Conservation (phyloP, 2,329 filamentous ascomycete genomes). For the Nectriaceae sp. region DNA sequence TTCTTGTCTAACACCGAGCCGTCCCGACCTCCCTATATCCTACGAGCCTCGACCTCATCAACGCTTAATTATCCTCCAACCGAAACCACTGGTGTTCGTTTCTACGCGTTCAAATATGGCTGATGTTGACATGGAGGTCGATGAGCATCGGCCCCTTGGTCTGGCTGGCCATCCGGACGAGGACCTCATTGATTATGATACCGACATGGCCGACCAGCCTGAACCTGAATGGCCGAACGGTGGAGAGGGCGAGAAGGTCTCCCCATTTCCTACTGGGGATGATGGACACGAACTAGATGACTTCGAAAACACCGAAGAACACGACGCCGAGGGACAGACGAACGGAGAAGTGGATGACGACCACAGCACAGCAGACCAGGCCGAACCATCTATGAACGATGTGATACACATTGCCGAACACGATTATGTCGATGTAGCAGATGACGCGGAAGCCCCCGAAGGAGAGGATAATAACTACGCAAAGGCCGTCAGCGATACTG, state of each 20-base stretch:
- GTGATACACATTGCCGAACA: conserved; percentile 8
- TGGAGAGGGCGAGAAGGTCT: conserved; percentile 3
- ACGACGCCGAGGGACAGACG: conserved; percentile 22
- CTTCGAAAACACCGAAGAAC: conserved; percentile 14
- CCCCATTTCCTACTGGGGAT: background rate
- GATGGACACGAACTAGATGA: conserved; percentile 17
- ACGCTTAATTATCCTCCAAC: too few species aligned
- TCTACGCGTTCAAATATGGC: too few species aligned
- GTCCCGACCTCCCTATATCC: too few species aligned
- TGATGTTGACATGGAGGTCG: conserved; percentile 36
- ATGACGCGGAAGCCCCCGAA: conserved; percentile 4
- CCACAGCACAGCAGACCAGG: conserved; percentile 10
- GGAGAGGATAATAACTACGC: conserved; percentile 6
- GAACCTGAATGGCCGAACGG: conserved; percentile 12
- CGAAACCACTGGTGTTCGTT: too few species aligned
- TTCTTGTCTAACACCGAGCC: too few species aligned
- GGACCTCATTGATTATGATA: conserved; percentile 42
- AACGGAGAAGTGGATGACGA: conserved; percentile 23
- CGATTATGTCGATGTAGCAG: conserved; percentile 12
- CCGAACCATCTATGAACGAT: conserved; percentile 9
- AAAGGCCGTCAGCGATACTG: conserved; percentile 9
- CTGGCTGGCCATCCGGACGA: conserved; percentile 30
- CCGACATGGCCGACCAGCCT: conserved; percentile 31
- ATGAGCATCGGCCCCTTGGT: conserved; percentile 26
- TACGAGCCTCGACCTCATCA: too few species aligned